Evolutionary conservation across 768 basidiomycete genomes (phyloP).

Genomic region (Pholiota molesta): DNA sequence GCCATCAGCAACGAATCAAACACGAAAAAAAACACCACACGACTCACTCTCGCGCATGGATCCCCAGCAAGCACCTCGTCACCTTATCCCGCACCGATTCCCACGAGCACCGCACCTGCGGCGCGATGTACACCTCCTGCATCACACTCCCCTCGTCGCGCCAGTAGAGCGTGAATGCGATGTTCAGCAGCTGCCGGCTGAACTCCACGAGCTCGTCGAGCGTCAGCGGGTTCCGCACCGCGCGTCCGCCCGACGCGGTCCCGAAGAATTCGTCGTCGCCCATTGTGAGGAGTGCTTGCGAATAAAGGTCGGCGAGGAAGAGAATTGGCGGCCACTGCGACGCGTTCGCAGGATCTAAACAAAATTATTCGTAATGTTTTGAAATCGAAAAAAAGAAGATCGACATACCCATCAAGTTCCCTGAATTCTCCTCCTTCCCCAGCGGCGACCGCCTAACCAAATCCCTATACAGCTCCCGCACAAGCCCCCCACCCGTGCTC

Average conservation of each 20-base stretch:
- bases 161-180: slow-evolving; percentile 76
- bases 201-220: slow-evolving; percentile 81
- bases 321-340: too few relatives aligned
- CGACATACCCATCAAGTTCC: slow-evolving; percentile 26
- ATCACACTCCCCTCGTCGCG: slow-evolving; percentile 39
- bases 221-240: slow-evolving; percentile 72
- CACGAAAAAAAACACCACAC: slow-evolving; percentile 9
- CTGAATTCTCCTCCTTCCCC: slow-evolving; percentile 55
- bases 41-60: slow-evolving; percentile 88
- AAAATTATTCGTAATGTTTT: neutral
- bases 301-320: slow-evolving; percentile 82
- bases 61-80: slow-evolving; percentile 75
- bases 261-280: slow-evolving; percentile 97
- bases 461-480: slow-evolving; percentile 70
- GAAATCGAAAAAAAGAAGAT: neutral
- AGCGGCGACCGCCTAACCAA: slow-evolving; percentile 64
- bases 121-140: slow-evolving; percentile 25
- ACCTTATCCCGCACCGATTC: slow-evolving; percentile 75
- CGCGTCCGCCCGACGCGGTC: slow-evolving; percentile 7
- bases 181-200: slow-evolving; percentile 76
- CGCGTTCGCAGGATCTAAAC: slow-evolving; percentile 47
- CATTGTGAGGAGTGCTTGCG: too few relatives aligned
- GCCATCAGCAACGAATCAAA: slow-evolving; percentile 1
- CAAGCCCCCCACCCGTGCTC: slow-evolving; percentile 56
- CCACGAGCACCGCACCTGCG: slow-evolving; percentile 52